Evolutionary conservation across 1,284 basidiomycete genomes (phyloP), one percentile per base, ranked within the genome.

Genomic region (Malassezia sympodialis): DNA sequence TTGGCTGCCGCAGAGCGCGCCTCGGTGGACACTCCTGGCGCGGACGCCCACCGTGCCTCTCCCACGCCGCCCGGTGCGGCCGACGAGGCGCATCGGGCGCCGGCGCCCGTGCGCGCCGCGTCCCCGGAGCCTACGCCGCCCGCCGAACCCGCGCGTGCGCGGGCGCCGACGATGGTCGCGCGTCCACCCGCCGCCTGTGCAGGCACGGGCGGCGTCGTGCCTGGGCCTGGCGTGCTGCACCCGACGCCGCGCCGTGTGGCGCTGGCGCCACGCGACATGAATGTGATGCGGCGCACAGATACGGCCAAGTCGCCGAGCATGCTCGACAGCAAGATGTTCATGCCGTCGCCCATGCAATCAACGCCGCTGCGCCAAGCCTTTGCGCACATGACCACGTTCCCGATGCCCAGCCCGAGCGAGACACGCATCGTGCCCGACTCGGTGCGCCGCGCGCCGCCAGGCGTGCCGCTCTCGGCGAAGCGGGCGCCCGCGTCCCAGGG

Each of bases 191-290:
- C 37, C 37, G 37, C 37, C 37, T 39, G 37, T 39, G 37, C 37
- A 6, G 37, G 37, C 37, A 39, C 37, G 15, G 37, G 37, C 10
- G 41, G 12, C 41, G 27, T 30, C 24, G 32, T 24, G 41, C 31
- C 27, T 24, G 45, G 32, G 32, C 4, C 40, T 8, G 21, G 24
- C 14, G 17, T n/a, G 14, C 19, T 31, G 8, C 19, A 24, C 14
- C 53, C 53, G 8, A 51, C 54, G 43, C 54, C 54, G 14, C 43
- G 31, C n/a, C 55, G 55, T 26, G 12, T 42, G 3, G 49, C 50
- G 7, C 40, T 57, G 35, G 50, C 44, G 3, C n/a, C 24, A 10
- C 49, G 49, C 40, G 55, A 57, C 27, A 17, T 21, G 21, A 57
- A 57, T 15, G 32, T 57, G 1, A 49, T 26, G 24, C 40, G 49